Conservation (phyloP, 129 eudicot genomes). For the Rutidosis leptorrhynchoides region DNA sequence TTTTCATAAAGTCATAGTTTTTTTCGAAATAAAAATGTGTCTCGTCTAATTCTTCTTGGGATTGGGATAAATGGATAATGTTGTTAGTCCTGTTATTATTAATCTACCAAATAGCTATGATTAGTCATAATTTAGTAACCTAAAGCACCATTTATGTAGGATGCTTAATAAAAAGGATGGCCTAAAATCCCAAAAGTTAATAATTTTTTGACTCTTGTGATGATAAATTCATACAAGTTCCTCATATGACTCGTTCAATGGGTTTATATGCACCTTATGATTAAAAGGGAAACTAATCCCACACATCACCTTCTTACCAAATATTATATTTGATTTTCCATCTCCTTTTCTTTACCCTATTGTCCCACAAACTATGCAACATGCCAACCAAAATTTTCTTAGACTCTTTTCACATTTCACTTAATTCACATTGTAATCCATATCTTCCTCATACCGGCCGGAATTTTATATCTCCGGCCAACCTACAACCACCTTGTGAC, state of each 20-base stretch:
- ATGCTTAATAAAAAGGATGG: constrained; percentile 15
- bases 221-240: constrained; percentile 20
- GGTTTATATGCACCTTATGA: constrained; percentile 36
- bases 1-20: too few relatives aligned
- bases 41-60: too few relatives aligned
- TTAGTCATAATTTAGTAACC: too few relatives aligned
- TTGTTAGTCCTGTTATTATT: too few relatives aligned
- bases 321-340: constrained; percentile 33
- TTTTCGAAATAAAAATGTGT: too few relatives aligned
- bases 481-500: constrained; percentile 17
- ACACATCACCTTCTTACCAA: constrained; percentile 37
- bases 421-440: constrained; percentile 23
- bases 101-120: too few relatives aligned
- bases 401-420: constrained; percentile 19
- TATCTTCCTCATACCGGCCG: constrained; percentile 35
- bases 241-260: constrained; percentile 51
- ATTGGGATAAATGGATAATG: too few relatives aligned
- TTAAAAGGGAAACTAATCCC: constrained; percentile 31
- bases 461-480: constrained; percentile 48
- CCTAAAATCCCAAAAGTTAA: constrained; percentile 4
- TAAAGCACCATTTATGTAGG: too few relatives aligned
- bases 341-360: constrained; percentile 31
- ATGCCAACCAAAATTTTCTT: constrained; percentile 11
- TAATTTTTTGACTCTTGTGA: not conserved
- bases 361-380: constrained; percentile 26